phyloP scores from a whole-genome alignment of 306 rosid species.

The Gastrolobium villosum region DNA sequence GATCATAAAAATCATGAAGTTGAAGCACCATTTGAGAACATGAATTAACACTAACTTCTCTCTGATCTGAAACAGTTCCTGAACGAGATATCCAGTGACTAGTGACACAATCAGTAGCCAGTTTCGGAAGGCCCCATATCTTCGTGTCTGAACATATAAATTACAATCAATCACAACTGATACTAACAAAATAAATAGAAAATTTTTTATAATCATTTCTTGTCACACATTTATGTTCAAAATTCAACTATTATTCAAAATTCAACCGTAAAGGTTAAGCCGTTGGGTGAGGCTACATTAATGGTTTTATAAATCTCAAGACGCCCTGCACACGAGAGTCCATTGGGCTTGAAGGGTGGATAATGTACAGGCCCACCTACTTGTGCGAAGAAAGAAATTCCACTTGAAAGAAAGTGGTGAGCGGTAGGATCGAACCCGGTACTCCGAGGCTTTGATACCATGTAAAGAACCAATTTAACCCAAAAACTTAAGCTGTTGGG shows the following conservation, averaged over 20 bases:
- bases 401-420: too few species aligned
- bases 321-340: too few species aligned
- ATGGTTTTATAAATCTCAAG: too few species aligned
- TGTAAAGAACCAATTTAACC: too few species aligned
- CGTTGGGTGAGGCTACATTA: too few species aligned
- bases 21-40: constrained; percentile 90
- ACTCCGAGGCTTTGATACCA: too few species aligned
- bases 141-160: constrained; percentile 72
- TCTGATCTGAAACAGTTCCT: constrained; percentile 75
- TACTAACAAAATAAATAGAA: constrained; percentile 25
- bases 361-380: too few species aligned
- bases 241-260: constrained; percentile 30
- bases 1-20: constrained; percentile 85
- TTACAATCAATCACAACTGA: constrained; percentile 34
- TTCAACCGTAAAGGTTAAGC: too few species aligned
- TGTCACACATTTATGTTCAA: constrained; percentile 13
- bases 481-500: too few species aligned
- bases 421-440: too few species aligned
- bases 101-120: constrained; percentile 72
- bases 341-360: too few species aligned
- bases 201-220: not conserved
- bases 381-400: too few species aligned
- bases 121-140: constrained; percentile 76
- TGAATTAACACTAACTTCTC: constrained; percentile 78
- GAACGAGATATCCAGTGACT: constrained; percentile 63